Percentiles rank a stretch among this genome's conserved stretches.
These are phyloP conservation scores for Solanum sejunctum DNA, from an alignment of 257 asterid species.

Conservation along the genomic window DNA sequence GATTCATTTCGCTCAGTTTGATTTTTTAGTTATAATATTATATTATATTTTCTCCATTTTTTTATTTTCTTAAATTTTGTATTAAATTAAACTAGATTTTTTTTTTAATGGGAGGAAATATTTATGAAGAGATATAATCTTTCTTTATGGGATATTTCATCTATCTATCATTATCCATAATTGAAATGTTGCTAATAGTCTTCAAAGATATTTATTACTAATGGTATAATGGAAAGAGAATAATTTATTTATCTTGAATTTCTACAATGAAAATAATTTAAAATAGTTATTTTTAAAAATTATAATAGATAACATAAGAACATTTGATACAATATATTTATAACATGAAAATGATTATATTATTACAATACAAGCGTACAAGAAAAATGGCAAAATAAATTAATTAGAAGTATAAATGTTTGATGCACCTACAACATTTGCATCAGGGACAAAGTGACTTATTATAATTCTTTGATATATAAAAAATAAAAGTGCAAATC, in stretches of 20 bases:
- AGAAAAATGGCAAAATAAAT: background rate
- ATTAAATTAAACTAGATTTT: too few relatives aligned
- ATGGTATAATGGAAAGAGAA: background rate
- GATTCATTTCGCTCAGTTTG: too few relatives aligned
- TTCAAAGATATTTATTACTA: background rate
- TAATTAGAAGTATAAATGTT: background rate
- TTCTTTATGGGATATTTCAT: background rate
- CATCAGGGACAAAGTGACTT: background rate
- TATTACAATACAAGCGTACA: slow-evolving; percentile 25
- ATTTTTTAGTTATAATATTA: too few relatives aligned
- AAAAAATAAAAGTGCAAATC: background rate
- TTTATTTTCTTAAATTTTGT: too few relatives aligned
- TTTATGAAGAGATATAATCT: background rate
- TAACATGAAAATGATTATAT: background rate
- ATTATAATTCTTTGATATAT: background rate
- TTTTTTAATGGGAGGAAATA: too few relatives aligned
- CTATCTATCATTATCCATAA: background rate
- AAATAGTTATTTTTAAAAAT: background rate
- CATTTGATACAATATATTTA: background rate
- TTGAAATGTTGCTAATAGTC: background rate
- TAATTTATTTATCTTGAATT: background rate
- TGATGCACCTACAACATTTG: background rate
- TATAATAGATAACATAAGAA: background rate
- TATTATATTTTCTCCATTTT: too few relatives aligned
- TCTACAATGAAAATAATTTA: background rate